A percentile compares a stretch with the other conserved stretches of the same genome.
These are phyloP conservation scores for Vitis vinifera DNA, from an alignment of 164 flowering plant species.

Conservation along the genomic window ASM3070453v1 NC_081810.1:3092501-3093000, in stretches of 20 bases:
- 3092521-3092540: too few species aligned
- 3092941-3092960: too few species aligned
- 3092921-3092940: too few species aligned
- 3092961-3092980: too few species aligned
- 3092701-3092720: constrained; percentile 44
- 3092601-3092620: not conserved
- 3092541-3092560: too few species aligned
- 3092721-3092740: constrained; percentile 44
- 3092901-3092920: too few species aligned
- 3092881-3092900: too few species aligned
- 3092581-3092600: not conserved
- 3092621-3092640: not conserved
- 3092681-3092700: constrained; percentile 34
- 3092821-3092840: not conserved
- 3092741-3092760: constrained; percentile 50
- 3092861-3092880: not conserved
- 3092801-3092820: constrained; percentile 1
- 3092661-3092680: constrained; percentile 38
- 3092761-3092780: constrained; percentile 47
- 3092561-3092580: too few species aligned
- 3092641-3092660: not conserved
- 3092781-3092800: not conserved
- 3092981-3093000: too few species aligned
- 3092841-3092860: constrained; percentile 5
- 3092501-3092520: too few species aligned